A percentile compares a stretch with the other conserved stretches of the same genome.
phyloP scores from a whole-genome alignment of 257 asterid species.

The Cordia subcordata region DNA sequence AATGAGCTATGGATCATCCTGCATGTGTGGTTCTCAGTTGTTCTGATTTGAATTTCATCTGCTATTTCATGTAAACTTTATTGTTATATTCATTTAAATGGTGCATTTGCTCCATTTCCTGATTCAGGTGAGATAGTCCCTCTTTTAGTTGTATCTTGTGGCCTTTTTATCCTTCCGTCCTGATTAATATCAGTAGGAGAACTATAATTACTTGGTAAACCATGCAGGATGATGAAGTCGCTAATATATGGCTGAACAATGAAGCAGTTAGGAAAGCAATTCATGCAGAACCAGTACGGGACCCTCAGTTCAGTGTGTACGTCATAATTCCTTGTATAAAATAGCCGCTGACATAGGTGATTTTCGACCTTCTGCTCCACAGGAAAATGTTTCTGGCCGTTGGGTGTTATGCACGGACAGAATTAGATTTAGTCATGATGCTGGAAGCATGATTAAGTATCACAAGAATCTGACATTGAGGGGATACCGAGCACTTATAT shows the following conservation, averaged over 20 bases:
- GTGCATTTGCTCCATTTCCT: no score
- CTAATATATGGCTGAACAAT: conserved; percentile 72
- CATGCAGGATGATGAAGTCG: conserved; percentile 73
- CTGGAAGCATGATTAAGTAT: conserved; percentile 94
- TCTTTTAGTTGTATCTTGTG: no score
- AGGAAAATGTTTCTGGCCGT: conserved; percentile 42
- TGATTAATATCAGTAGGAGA: neutral
- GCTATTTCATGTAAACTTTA: no score
- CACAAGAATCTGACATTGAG: conserved; percentile 76
- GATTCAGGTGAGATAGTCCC: no score
- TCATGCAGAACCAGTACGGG: conserved; percentile 77
- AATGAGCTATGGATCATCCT: no score
- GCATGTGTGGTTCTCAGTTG: no score
- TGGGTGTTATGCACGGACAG: conserved; percentile 77
- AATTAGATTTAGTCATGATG: conserved; percentile 54
- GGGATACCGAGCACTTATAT: conserved; percentile 84
- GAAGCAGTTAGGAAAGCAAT: conserved; percentile 80
- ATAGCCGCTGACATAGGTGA: conserved; percentile 12
- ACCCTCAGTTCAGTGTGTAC: conserved; percentile 11
- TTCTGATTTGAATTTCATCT: no score
- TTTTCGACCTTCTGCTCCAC: conserved; percentile 12
- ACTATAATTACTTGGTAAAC: conserved; percentile 6
- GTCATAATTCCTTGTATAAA: neutral
- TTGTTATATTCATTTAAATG: no score
- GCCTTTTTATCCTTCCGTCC: neutral